phyloP scores from a whole-genome alignment of 73 alveolate species.

The Tetrahymena thermophila region DNA sequence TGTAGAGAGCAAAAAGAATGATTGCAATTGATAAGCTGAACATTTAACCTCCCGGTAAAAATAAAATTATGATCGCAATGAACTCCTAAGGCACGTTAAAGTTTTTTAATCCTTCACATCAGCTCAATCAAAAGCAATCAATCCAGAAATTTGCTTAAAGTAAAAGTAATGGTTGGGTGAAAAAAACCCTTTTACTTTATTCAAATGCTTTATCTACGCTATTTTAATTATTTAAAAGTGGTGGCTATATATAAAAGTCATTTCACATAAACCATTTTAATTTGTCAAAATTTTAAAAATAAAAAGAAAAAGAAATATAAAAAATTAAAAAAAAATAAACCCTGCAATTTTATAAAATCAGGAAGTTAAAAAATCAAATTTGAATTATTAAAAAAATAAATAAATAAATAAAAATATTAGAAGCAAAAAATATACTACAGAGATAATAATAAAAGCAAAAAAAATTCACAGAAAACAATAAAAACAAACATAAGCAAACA shows the following conservation, averaged over 20 bases:
- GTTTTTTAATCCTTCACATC: neutral
- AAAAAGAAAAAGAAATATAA: neutral
- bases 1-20: neutral
- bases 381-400: neutral
- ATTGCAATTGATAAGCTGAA: neutral
- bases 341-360: neutral
- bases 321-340: neutral
- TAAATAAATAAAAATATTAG: neutral
- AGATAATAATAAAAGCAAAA: neutral
- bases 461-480: neutral
- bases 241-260: neutral
- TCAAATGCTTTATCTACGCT: neutral
- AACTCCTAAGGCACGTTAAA: neutral
- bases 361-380: neutral
- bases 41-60: neutral
- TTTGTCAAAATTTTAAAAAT: neutral
- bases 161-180: neutral
- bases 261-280: neutral
- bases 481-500: neutral
- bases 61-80: neutral
- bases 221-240: neutral
- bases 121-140: neutral
- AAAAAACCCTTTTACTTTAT: neutral
- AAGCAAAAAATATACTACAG: neutral
- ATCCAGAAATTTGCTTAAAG: neutral